Base-by-base conservation (phyloP, 495 filamentous ascomycete species). In the Polyplosphaeria fusca region DNA sequence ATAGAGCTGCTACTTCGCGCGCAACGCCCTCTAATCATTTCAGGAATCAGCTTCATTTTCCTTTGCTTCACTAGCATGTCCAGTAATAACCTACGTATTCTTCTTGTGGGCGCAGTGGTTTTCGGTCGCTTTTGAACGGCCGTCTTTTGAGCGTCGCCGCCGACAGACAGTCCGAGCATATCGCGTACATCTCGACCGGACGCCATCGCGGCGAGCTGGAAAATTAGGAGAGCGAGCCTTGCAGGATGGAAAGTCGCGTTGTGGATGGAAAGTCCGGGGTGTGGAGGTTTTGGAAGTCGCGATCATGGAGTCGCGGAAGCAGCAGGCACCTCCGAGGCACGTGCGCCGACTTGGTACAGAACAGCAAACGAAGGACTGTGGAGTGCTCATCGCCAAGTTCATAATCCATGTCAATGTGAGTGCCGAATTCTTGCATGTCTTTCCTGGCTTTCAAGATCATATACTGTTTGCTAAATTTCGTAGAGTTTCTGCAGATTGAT, bases 11-110 rank as follows among this genome's bases (percentile, higher is more conserved):
- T 4, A 87, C 72, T 71, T 87, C 84, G 49, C 84, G 79, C 30
- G 77, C 82, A 41, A 87, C 84, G 70, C 91, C 70, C 81, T 90
- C 79, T 95, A 77, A 20, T 42, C 2, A 2, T 20, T n/a, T 19
- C n/a, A n/a, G n/a, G n/a, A n/a, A n/a, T n/a, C n/a, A n/a, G n/a
- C n/a, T n/a, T n/a, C n/a, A n/a, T 39, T 37, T 11, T n/a, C 3
- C 22, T 38, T 23, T 18, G 4, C 4, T 40, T n/a, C 9, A 14
- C 9, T 23, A 9, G 19, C 23, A 3, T n/a, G 2, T 13, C 14
- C 35, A 77, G 74, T 25, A 70, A 57, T 19, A 41, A 60, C 61
- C 30, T 60, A 64, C 61, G 61, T 28, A 60, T 53, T 45, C 46
- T 64, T 37, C 39, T 60, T 26, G 14, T 18, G 5, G 47, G 40